Evolutionary conservation across 371 early-diverging fungal species (phyloP).

Genomic region (Mucor racemosus): DNA sequence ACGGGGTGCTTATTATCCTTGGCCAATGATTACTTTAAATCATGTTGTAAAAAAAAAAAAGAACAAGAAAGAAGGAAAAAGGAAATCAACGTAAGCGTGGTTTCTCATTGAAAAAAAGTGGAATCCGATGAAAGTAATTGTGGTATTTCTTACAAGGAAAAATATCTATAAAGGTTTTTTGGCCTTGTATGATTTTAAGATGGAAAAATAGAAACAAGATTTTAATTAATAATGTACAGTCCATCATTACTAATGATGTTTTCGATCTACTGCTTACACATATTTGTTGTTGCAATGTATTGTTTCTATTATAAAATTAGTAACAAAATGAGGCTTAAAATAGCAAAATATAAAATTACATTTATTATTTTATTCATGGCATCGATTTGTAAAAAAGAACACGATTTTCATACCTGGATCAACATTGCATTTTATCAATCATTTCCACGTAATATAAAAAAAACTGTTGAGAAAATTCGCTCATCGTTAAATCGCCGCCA

Average conservation of each 20-base stretch:
- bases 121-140: background rate
- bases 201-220: background rate
- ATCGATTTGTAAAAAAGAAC: no score
- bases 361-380: background rate
- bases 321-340: constrained; percentile 1
- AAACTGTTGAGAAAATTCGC: background rate
- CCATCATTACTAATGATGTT: background rate
- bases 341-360: background rate
- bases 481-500: constrained; percentile 13
- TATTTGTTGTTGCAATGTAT: background rate
- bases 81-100: no score
- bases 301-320: background rate
- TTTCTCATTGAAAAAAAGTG: background rate
- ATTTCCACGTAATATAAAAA: no score
- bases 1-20: constrained; percentile 18
- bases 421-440: background rate
- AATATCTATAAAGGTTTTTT: background rate
- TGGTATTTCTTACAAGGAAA: no score
- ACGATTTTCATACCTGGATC: background rate
- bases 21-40: constrained; percentile 6
- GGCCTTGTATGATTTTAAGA: background rate
- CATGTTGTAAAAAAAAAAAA: background rate
- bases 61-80: constrained; percentile 3
- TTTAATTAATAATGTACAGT: constrained; percentile 4
- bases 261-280: background rate